Conservation (phyloP, 129 eudicot species). For the Helichrysum umbraculigerum region DNA sequence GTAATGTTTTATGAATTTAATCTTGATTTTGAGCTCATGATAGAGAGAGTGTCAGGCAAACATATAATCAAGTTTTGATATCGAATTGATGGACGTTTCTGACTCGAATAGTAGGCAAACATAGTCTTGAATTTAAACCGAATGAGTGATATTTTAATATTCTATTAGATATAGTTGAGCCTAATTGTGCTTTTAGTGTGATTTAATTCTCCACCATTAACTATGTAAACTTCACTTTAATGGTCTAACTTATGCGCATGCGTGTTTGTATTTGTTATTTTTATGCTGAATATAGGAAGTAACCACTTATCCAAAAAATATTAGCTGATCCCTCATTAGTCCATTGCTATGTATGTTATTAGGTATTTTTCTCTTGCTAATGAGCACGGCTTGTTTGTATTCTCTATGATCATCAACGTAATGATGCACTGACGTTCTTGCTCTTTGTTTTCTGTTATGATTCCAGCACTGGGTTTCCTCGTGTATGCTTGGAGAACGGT, state of each 20-base stretch:
- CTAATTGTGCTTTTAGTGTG: neutral
- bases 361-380: neutral
- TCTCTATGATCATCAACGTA: neutral
- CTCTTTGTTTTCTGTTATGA: neutral
- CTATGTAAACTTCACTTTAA: too few relatives aligned
- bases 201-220: too few relatives aligned
- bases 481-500: slow-evolving; percentile 72
- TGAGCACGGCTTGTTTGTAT: neutral
- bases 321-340: neutral
- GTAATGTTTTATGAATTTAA: too few relatives aligned
- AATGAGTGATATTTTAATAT: neutral
- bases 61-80: too few relatives aligned
- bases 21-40: too few relatives aligned
- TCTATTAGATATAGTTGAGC: neutral
- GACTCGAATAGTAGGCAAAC: neutral
- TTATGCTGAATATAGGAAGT: neutral
- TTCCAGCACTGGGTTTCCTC: slow-evolving; percentile 52
- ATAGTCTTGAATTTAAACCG: neutral
- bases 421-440: slow-evolving; percentile 17
- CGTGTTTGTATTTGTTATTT: neutral
- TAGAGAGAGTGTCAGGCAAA: too few relatives aligned
- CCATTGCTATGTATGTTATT: neutral
- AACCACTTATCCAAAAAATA: too few relatives aligned
- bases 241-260: too few relatives aligned
- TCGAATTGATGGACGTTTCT: neutral